These are phyloP conservation scores for Pseudopithomyces chartarum DNA, from an alignment of 2,329 filamentous ascomycete genomes.

Conservation along the genomic window DNA sequence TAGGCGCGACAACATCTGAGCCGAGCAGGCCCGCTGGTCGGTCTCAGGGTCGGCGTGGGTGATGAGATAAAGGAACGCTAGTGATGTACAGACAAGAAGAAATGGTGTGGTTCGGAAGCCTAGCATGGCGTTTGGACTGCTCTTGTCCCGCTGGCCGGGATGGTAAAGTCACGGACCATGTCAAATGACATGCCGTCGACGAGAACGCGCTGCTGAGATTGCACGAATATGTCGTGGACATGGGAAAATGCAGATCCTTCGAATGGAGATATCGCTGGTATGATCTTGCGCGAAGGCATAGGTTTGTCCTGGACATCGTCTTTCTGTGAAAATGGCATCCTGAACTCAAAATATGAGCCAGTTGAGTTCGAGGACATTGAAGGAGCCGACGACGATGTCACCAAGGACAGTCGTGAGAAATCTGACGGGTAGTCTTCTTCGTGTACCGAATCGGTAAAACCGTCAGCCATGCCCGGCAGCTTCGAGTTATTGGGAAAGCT, in stretches of 20 bases:
- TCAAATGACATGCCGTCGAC: constrained; percentile 45
- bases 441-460: constrained; percentile 10
- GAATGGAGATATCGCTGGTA: constrained; percentile 41
- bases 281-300: constrained; percentile 27
- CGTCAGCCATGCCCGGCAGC: constrained; percentile 15
- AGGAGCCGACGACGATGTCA: constrained; percentile 39
- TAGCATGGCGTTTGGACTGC: constrained; percentile 34
- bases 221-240: constrained; percentile 38
- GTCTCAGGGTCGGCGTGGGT: constrained; percentile 7
- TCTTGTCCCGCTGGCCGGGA: constrained; percentile 18
- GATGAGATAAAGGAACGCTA: constrained; percentile 19
- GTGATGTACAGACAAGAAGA: constrained; percentile 12
- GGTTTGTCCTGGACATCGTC: constrained; percentile 32
- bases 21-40: constrained; percentile 34
- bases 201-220: constrained; percentile 38
- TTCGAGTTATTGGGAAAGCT: constrained; percentile 26
- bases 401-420: constrained; percentile 28
- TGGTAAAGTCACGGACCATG: constrained; percentile 35
- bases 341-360: constrained; percentile 42
- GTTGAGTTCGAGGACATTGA: constrained; percentile 35
- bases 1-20: constrained; percentile 7
- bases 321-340: constrained; percentile 26
- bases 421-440: constrained; percentile 30
- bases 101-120: neutral
- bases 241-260: constrained; percentile 33